phyloP scores from a whole-genome alignment of 441 rosid species.

The Corymbia calophylla region DNA sequence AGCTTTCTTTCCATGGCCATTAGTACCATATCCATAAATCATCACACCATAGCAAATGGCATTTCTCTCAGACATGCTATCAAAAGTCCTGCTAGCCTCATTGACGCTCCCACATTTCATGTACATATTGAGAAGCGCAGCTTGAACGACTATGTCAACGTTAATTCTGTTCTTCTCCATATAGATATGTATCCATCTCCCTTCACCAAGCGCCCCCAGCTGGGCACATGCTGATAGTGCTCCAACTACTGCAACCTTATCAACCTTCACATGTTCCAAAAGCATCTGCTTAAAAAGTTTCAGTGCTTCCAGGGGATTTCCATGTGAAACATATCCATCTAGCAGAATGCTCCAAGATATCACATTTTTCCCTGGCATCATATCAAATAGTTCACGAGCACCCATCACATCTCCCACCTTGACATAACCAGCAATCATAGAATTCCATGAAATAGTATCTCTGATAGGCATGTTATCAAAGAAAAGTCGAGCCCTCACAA shows the following conservation, averaged over 20 bases:
- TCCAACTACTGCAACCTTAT: constrained; percentile 12
- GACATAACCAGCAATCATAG: constrained; percentile 14
- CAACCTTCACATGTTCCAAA: constrained; percentile 1
- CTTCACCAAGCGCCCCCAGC: constrained; percentile 20
- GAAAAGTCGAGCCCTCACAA: constrained; percentile 9
- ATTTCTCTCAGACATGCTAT: constrained; percentile 11
- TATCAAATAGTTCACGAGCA: constrained; percentile 17
- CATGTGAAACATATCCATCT: constrained; percentile 16
- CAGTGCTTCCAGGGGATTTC: constrained; percentile 19
- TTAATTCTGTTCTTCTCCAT: constrained; percentile 5
- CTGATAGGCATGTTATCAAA: constrained; percentile 16
- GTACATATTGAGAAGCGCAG: constrained; percentile 25
- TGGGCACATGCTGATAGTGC: constrained; percentile 25
- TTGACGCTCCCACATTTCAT: constrained; percentile 23
- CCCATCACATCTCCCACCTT: constrained; percentile 13
- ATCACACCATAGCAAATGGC: constrained; percentile 20
- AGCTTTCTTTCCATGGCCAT: constrained; percentile 24
- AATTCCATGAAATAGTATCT: constrained; percentile 22
- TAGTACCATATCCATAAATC: constrained; percentile 24
- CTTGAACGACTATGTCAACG: constrained; percentile 13
- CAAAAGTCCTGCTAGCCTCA: constrained; percentile 12
- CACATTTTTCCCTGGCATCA: constrained; percentile 16
- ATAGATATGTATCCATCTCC: constrained; percentile 25
- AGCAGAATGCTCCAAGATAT: constrained; percentile 30
- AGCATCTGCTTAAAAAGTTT: constrained; percentile 20